Conservation (phyloP, 2,329 filamentous ascomycete species). For the Microdochium nivale region DNA sequence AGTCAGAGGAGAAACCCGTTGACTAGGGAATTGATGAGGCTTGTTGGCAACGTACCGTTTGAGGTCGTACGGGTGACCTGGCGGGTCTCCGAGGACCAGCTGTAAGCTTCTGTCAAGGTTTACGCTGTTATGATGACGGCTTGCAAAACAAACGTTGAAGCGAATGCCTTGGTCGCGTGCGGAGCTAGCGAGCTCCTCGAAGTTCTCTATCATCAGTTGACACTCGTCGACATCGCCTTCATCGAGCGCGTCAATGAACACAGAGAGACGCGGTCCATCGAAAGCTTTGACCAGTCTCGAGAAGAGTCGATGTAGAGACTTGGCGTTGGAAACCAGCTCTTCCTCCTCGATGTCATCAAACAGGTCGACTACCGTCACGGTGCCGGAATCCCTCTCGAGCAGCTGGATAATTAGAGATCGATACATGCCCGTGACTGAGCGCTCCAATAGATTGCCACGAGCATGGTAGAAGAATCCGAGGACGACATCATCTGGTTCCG, state of each 20-base stretch:
- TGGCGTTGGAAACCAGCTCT: not conserved
- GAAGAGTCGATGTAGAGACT: not conserved
- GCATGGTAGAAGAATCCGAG: constrained; percentile 43
- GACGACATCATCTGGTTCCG: constrained; percentile 5
- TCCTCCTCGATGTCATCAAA: no score
- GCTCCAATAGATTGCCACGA: constrained; percentile 32
- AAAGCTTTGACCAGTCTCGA: constrained; percentile 5
- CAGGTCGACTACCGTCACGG: constrained; percentile 10
- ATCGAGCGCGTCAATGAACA: constrained; percentile 30
- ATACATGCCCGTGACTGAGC: constrained; percentile 37
- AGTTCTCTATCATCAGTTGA: constrained; percentile 31
- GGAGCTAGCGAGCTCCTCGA: constrained; percentile 25
- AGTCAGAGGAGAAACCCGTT: not conserved
- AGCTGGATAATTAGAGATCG: constrained; percentile 39
- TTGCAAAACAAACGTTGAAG: constrained; percentile 33
- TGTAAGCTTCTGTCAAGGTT: not conserved
- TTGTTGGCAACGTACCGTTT: not conserved
- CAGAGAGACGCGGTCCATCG: constrained; percentile 3
- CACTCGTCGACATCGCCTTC: constrained; percentile 35
- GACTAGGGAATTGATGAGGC: no score
- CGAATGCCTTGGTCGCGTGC: constrained; percentile 4
- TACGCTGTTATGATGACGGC: constrained; percentile 13
- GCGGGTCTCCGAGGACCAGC: not conserved
- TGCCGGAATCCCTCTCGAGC: constrained; percentile 20
- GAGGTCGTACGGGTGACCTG: not conserved